phyloP scores from a whole-genome alignment of 257 asterid species.

The Primulina huaijiensis region DNA sequence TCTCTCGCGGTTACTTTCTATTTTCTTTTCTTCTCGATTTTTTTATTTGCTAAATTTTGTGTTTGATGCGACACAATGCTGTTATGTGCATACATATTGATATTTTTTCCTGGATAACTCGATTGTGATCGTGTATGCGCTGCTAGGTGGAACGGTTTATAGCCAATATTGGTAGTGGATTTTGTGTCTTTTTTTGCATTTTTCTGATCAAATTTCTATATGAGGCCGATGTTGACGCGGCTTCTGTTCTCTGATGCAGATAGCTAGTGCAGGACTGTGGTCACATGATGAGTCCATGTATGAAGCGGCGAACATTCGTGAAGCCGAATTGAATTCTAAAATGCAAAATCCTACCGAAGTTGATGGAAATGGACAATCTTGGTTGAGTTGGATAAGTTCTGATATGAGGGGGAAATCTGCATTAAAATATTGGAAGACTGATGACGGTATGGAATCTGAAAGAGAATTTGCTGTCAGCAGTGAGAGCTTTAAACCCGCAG shows the following conservation, averaged over 20 bases:
- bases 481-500: constrained; percentile 39
- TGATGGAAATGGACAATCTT: constrained; percentile 50
- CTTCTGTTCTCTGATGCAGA: constrained; percentile 47
- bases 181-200: neutral
- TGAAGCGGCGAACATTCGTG: constrained; percentile 28
- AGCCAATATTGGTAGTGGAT: neutral
- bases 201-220: constrained; percentile 18
- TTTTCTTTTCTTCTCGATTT: neutral
- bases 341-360: constrained; percentile 31
- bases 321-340: constrained; percentile 29
- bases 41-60: neutral
- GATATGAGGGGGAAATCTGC: constrained; percentile 46
- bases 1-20: neutral
- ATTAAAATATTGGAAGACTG: constrained; percentile 44
- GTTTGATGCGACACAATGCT: neutral
- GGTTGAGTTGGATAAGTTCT: constrained; percentile 70
- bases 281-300: constrained; percentile 30
- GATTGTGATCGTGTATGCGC: neutral
- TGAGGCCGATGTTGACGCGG: constrained; percentile 11
- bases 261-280: constrained; percentile 84
- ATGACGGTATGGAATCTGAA: constrained; percentile 53
- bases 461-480: neutral
- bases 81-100: neutral
- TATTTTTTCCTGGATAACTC: neutral
- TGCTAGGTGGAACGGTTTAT: neutral